Evolutionary conservation across 2,329 filamentous ascomycete species (phyloP).

Genomic region (Ophiostoma sp.): DNA sequence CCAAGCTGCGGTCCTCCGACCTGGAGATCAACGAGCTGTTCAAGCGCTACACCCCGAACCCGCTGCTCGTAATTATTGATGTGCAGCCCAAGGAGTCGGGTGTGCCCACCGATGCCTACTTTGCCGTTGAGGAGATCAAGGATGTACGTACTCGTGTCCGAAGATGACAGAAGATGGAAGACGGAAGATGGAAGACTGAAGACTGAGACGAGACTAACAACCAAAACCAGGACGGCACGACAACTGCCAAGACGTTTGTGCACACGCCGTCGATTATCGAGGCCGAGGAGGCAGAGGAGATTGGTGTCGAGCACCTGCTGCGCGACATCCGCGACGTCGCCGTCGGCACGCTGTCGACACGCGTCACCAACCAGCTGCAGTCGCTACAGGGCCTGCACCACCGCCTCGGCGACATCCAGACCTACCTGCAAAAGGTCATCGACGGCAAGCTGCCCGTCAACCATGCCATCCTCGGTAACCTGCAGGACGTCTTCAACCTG

Average conservation of each 20-base stretch:
- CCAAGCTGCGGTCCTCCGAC: slow-evolving; percentile 93
- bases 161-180: too few relatives aligned
- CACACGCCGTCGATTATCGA: slow-evolving; percentile 98
- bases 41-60: slow-evolving; percentile 97
- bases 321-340: slow-evolving; percentile 97
- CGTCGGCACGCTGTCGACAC: slow-evolving; percentile 90
- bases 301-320: slow-evolving; percentile 94
- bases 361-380: slow-evolving; percentile 95
- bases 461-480: slow-evolving; percentile 91
- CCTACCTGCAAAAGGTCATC: slow-evolving; percentile 92
- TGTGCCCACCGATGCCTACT: slow-evolving; percentile 97
- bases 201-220: neutral
- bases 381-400: slow-evolving; percentile 94
- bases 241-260: slow-evolving; percentile 93
- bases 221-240: slow-evolving; percentile 78
- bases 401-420: slow-evolving; percentile 87
- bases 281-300: slow-evolving; percentile 97
- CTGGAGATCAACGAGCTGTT: slow-evolving; percentile 99
- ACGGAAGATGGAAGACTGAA: too few relatives aligned
- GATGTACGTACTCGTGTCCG: slow-evolving; percentile 55
- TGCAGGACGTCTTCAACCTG: slow-evolving; percentile 99
- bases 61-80: slow-evolving; percentile 93
- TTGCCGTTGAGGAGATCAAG: slow-evolving; percentile 98
- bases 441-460: slow-evolving; percentile 91
- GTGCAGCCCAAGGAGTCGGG: slow-evolving; percentile 97